These are phyloP conservation scores for Sanghuangporus baumii DNA, from an alignment of 1,284 basidiomycete species.

Conservation along the genomic window DNA sequence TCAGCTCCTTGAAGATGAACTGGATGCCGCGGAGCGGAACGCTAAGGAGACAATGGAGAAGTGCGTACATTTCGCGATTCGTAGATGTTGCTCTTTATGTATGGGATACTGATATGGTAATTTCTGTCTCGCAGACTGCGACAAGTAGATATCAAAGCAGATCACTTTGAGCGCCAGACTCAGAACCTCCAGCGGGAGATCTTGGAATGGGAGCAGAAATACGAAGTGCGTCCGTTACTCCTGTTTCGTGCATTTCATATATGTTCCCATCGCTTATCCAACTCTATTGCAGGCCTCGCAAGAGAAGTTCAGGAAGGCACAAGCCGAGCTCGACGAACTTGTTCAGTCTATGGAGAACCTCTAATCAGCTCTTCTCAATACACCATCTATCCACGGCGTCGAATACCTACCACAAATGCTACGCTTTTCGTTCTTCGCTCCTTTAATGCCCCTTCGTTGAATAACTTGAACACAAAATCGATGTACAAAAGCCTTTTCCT, in stretches of 20 bases:
- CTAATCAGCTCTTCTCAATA: constrained; percentile 33
- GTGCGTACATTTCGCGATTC: constrained; percentile 44
- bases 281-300: constrained; percentile 57
- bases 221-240: constrained; percentile 58
- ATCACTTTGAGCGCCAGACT: constrained; percentile 96
- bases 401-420: neutral
- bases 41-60: constrained; percentile 96
- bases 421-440: constrained; percentile 2
- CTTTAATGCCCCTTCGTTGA: constrained; percentile 1
- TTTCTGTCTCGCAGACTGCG: constrained; percentile 61
- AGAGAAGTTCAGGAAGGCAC: constrained; percentile 70
- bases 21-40: constrained; percentile 95
- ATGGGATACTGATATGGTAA: neutral
- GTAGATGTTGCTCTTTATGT: neutral
- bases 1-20: constrained; percentile 89
- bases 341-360: constrained; percentile 78
- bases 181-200: constrained; percentile 87
- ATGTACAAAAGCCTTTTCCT: constrained; percentile 4
- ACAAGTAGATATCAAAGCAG: constrained; percentile 98
- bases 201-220: constrained; percentile 92
- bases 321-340: constrained; percentile 87
- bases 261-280: constrained; percentile 7
- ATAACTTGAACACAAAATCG: constrained; percentile 2
- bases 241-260: neutral
- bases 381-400: constrained; percentile 4